These are phyloP conservation scores for Favolaschia claudopus DNA, from an alignment of 768 basidiomycete genomes.

Conservation along the genomic window DNA sequence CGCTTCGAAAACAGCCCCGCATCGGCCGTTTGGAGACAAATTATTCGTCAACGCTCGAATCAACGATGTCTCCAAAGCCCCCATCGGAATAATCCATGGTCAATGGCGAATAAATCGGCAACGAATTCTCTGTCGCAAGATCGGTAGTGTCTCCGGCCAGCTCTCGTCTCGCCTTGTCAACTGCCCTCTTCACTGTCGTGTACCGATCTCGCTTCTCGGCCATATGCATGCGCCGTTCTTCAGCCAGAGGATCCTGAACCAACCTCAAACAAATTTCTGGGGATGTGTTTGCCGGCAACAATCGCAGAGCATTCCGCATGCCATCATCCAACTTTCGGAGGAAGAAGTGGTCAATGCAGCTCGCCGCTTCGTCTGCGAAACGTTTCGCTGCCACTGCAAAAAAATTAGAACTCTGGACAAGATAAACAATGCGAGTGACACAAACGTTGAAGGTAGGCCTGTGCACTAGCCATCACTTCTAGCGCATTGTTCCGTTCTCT, in stretches of 20 bases:
- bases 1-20: too few species aligned
- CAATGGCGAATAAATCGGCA: too few species aligned
- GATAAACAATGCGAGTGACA: not conserved
- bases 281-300: constrained; percentile 4
- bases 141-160: constrained; percentile 1
- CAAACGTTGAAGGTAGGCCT: constrained; percentile 18
- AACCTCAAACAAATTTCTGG: constrained; percentile 11
- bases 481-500: constrained; percentile 6
- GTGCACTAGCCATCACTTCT: constrained; percentile 11
- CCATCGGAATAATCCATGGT: too few species aligned
- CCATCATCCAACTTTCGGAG: not conserved
- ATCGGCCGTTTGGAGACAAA: too few species aligned
- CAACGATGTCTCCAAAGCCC: too few species aligned
- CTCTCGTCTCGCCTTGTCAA: constrained; percentile 10
- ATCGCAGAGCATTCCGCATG: not conserved
- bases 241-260: constrained; percentile 11
- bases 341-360: constrained; percentile 15
- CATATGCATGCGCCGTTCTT: not conserved
- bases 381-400: constrained; percentile 16
- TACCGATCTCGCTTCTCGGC: constrained; percentile 1
- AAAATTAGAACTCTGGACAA: not conserved
- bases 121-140: too few species aligned
- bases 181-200: not conserved
- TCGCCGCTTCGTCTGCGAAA: constrained; percentile 13
- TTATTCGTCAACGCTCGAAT: too few species aligned